These are phyloP conservation scores for Sarcodon sp. DNA, from an alignment of 768 basidiomycete species.

Conservation along the genomic window DNA sequence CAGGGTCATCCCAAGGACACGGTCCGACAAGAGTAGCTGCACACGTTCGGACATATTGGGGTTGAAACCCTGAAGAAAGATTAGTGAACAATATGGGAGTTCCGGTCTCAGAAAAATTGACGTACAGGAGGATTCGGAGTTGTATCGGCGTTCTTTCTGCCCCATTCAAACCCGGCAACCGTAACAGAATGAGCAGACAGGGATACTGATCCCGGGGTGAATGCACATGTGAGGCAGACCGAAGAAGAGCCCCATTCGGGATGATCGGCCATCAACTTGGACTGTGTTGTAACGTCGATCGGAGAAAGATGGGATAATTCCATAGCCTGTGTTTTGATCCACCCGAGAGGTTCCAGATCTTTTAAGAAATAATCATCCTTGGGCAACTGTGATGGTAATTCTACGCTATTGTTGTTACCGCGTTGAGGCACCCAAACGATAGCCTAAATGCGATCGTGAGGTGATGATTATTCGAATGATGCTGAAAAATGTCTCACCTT, in stretches of 20 bases:
- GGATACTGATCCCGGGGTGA: slow-evolving; percentile 96
- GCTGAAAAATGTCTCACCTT: slow-evolving; percentile 31
- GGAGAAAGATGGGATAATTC: slow-evolving; percentile 91
- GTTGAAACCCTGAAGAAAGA: slow-evolving; percentile 63
- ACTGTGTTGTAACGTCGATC: slow-evolving; percentile 86
- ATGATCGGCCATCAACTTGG: slow-evolving; percentile 94
- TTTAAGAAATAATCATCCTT: slow-evolving; percentile 92
- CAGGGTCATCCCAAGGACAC: slow-evolving; percentile 90
- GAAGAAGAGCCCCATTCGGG: slow-evolving; percentile 90
- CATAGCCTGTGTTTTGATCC: slow-evolving; percentile 93
- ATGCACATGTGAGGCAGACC: slow-evolving; percentile 88
- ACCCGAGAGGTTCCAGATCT: slow-evolving; percentile 89
- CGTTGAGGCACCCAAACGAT: slow-evolving; percentile 97
- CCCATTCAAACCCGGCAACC: slow-evolving; percentile 96
- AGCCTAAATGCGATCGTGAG: slow-evolving; percentile 28
- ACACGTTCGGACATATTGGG: slow-evolving; percentile 98
- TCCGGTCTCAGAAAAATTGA: slow-evolving; percentile 5
- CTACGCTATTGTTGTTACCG: slow-evolving; percentile 89
- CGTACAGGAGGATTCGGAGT: slow-evolving; percentile 65
- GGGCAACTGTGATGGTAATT: slow-evolving; percentile 81
- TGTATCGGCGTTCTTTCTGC: slow-evolving; percentile 82
- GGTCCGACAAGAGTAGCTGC: slow-evolving; percentile 85
- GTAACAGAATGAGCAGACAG: slow-evolving; percentile 86
- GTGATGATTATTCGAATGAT: neutral
- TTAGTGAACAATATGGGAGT: slow-evolving; percentile 1